These are phyloP conservation scores for Hericium coralloides DNA, from an alignment of 768 basidiomycete species.

Conservation along the genomic window DNA sequence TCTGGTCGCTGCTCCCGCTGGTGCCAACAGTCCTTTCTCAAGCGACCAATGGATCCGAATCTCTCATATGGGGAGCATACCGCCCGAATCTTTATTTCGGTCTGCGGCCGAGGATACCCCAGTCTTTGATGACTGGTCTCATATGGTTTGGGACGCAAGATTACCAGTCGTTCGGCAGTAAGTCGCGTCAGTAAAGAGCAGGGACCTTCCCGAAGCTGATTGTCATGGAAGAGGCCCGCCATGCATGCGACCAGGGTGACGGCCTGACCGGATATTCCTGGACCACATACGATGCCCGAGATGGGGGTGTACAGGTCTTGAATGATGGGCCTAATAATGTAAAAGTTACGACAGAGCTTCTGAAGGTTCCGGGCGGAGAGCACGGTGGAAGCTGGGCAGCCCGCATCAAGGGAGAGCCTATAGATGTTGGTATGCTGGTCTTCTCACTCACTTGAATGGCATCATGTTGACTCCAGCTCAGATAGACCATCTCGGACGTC, in stretches of 20 bases:
- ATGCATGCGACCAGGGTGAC: conserved; percentile 86
- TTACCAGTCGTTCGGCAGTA: conserved; percentile 61
- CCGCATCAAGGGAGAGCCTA: conserved; percentile 71
- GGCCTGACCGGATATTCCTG: conserved; percentile 76
- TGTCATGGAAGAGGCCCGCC: conserved; percentile 51
- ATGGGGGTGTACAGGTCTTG: conserved; percentile 80
- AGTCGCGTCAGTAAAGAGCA: conserved; percentile 22
- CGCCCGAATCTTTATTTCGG: conserved; percentile 96
- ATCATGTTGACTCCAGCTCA: conserved; percentile 11
- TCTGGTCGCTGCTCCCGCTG: conserved; percentile 37
- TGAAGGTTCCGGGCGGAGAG: conserved; percentile 77
- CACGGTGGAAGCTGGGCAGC: conserved; percentile 88
- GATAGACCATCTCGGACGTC: conserved; percentile 52
- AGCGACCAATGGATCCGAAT: conserved; percentile 34
- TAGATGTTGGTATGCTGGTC: conserved; percentile 46
- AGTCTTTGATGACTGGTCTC: conserved; percentile 87
- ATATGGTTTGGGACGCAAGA: conserved; percentile 92
- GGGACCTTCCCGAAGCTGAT: not conserved
- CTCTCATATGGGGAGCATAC: conserved; percentile 77
- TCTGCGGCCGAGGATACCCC: conserved; percentile 72
- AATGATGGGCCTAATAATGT: conserved; percentile 80
- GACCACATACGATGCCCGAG: conserved; percentile 79
- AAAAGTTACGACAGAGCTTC: conserved; percentile 71
- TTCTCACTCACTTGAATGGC: not conserved
- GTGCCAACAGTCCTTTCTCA: conserved; percentile 29